Conservation (phyloP, 2,329 filamentous ascomycete species). For the Zymoseptoria crescenta region DNA sequence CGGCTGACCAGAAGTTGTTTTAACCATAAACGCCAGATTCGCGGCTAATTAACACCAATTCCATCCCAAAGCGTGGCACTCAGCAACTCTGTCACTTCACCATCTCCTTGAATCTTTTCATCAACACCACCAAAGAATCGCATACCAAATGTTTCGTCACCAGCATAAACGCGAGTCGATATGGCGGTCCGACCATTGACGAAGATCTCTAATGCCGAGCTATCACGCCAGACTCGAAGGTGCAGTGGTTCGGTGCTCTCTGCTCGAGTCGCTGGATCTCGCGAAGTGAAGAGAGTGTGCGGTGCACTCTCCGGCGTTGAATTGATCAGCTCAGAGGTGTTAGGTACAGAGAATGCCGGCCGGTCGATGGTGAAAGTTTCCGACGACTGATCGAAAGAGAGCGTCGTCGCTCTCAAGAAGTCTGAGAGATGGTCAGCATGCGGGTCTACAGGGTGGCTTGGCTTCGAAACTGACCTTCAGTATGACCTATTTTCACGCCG, state of each 20-base stretch:
- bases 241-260: slow-evolving; percentile 26
- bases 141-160: slow-evolving; percentile 19
- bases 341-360: slow-evolving; percentile 24
- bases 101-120: slow-evolving; percentile 7
- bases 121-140: slow-evolving; percentile 16
- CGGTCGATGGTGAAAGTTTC: slow-evolving; percentile 39
- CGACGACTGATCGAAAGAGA: slow-evolving; percentile 32
- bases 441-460: background rate
- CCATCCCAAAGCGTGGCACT: slow-evolving; percentile 19
- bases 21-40: background rate
- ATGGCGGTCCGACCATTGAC: slow-evolving; percentile 39
- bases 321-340: slow-evolving; percentile 30
- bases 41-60: slow-evolving; percentile 7
- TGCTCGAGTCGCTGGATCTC: slow-evolving; percentile 5
- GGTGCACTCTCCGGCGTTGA: slow-evolving; percentile 28
- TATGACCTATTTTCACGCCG: slow-evolving; percentile 13
- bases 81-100: slow-evolving; percentile 11
- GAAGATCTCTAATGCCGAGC: slow-evolving; percentile 40
- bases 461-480: background rate
- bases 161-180: slow-evolving; percentile 29
- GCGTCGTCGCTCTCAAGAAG: slow-evolving; percentile 27
- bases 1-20: background rate
- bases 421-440: slow-evolving; percentile 16
- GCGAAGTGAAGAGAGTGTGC: slow-evolving; percentile 40
- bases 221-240: slow-evolving; percentile 38